A percentile compares a stretch with the other conserved stretches of the same genome.
Evolutionary conservation across 2,329 filamentous ascomycete genomes (phyloP).

Genomic region (Lasiodiplodia gonubiensis): DNA sequence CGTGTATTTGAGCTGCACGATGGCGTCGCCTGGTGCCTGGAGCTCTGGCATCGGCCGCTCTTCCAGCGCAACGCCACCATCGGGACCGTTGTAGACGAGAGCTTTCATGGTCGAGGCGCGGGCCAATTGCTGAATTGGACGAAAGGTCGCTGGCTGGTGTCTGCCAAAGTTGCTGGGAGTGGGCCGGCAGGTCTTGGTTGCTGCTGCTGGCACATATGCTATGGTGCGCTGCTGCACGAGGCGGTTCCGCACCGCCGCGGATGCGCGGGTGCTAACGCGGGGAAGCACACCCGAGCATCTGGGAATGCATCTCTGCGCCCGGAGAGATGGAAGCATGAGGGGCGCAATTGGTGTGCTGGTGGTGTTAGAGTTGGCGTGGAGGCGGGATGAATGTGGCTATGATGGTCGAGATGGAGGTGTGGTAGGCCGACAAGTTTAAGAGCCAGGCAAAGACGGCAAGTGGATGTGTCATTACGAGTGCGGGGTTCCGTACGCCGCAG

Average conservation of each 20-base stretch:
- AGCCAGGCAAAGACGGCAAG: not conserved
- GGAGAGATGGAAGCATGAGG: slow-evolving; percentile 17
- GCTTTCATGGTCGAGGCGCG: slow-evolving; percentile 30
- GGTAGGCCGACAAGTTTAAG: not conserved
- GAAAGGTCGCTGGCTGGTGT: not conserved
- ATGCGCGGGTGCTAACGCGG: not conserved
- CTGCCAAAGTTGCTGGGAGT: not conserved
- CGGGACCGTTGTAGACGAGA: slow-evolving; percentile 31
- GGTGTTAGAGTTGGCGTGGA: not conserved
- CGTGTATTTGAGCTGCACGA: slow-evolving; percentile 47
- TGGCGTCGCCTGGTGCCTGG: slow-evolving; percentile 53
- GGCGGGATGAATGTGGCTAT: not conserved
- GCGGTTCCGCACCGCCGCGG: slow-evolving; percentile 12
- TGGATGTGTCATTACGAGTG: not conserved
- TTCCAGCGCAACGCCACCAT: slow-evolving; percentile 14
- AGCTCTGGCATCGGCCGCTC: slow-evolving; percentile 37
- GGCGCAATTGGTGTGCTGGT: not conserved
- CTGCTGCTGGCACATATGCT: slow-evolving; percentile 3
- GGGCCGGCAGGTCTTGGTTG: slow-evolving; percentile 1
- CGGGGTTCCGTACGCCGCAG: not conserved
- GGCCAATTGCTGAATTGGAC: not conserved
- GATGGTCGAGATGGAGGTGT: slow-evolving; percentile 3
- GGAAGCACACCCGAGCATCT: slow-evolving; percentile 15
- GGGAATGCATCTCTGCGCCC: not conserved
- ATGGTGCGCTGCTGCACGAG: slow-evolving; percentile 11